These are phyloP conservation scores for Alternaria tenuissima DNA, from an alignment of 2,329 filamentous ascomycete species.

Conservation along the genomic window DNA sequence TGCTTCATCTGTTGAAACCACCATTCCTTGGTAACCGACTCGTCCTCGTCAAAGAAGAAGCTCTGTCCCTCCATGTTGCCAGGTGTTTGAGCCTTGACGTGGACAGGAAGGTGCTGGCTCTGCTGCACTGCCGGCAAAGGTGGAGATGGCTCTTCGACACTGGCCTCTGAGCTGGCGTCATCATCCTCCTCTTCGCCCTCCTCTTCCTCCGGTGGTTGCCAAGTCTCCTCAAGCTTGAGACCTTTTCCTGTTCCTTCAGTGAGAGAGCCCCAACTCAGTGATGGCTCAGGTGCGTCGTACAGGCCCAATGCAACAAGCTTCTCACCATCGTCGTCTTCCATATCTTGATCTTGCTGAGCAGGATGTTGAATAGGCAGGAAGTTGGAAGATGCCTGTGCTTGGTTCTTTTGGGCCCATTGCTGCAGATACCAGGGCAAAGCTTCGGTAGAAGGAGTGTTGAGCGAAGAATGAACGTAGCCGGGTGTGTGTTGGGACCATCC, in stretches of 20 bases:
- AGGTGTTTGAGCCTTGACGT: slow-evolving; percentile 38
- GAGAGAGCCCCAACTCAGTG: slow-evolving; percentile 59
- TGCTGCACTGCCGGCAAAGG: slow-evolving; percentile 33
- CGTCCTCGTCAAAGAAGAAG: slow-evolving; percentile 53
- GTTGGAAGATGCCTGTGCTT: slow-evolving; percentile 48
- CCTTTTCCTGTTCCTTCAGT: slow-evolving; percentile 70
- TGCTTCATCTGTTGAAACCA: slow-evolving; percentile 52
- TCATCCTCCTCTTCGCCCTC: slow-evolving; percentile 56
- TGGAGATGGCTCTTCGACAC: slow-evolving; percentile 47
- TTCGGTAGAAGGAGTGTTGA: slow-evolving; percentile 44
- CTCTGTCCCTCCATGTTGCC: slow-evolving; percentile 52
- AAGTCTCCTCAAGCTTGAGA: slow-evolving; percentile 82
- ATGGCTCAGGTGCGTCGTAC: slow-evolving; percentile 75
- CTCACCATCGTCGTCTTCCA: slow-evolving; percentile 68
- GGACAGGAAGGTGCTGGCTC: slow-evolving; percentile 35
- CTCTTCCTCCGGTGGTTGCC: slow-evolving; percentile 66
- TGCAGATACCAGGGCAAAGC: slow-evolving; percentile 49
- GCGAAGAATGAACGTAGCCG: slow-evolving; percentile 37
- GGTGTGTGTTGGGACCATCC: slow-evolving; percentile 41
- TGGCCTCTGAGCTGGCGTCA: slow-evolving; percentile 55
- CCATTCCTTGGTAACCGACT: slow-evolving; percentile 51
- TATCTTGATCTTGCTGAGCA: slow-evolving; percentile 59
- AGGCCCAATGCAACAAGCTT: slow-evolving; percentile 84
- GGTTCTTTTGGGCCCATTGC: slow-evolving; percentile 48
- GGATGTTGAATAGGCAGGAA: slow-evolving; percentile 62